Evolutionary conservation across 768 basidiomycete genomes (phyloP), one percentile per base, ranked within the genome.

Genomic region (Boletus sp.): DNA sequence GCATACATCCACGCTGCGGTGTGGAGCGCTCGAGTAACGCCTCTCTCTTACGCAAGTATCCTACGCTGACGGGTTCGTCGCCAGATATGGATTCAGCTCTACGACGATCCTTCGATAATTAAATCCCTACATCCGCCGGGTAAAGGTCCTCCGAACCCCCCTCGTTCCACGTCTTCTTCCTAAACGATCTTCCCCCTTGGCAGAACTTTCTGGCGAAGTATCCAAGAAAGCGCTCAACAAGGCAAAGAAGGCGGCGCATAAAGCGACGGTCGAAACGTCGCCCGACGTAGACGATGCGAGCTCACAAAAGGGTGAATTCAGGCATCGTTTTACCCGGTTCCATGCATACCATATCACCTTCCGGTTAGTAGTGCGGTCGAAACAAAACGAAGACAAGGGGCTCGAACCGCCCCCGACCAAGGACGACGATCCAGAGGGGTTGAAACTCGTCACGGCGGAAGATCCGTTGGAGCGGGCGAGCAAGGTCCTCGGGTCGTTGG

Each of bases 141-240:
- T 79, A 64, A 59, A 66, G 53, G 39, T 24, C 24, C 24, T 24
- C 24, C 1, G 24, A 24, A 24, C 36, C 47, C 33, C 44, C 7
- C 42, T 56, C 20, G 80, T 64, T 18, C 71, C 73, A 10, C 28
- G 37, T 20, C 33, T 70, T 84, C 20, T 39, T 54, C 14, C 9
- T 45, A 28, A 60, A 49, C 35, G 29, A 61, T 40, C 40, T 20
- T 29, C 20, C 46, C 14, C 28, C 33, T 17, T 33, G 20, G 29
- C 56, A 65, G 69, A 67, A 54, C 35, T 50, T 7, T 40, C 58
- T 9, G 35, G 54, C 8, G 69, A 71, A 39, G 40, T 58, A 5
- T 87, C 86, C 72, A 91, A 90, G 71, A 91, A 92, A 68, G 89
- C 89, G 0, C 86, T 86, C 69, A 92, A 91, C 73, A 93, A 90